Evolutionary conservation across 31 red algal species (phyloP).

Genomic region (Porphyra umbilicalis): DNA sequence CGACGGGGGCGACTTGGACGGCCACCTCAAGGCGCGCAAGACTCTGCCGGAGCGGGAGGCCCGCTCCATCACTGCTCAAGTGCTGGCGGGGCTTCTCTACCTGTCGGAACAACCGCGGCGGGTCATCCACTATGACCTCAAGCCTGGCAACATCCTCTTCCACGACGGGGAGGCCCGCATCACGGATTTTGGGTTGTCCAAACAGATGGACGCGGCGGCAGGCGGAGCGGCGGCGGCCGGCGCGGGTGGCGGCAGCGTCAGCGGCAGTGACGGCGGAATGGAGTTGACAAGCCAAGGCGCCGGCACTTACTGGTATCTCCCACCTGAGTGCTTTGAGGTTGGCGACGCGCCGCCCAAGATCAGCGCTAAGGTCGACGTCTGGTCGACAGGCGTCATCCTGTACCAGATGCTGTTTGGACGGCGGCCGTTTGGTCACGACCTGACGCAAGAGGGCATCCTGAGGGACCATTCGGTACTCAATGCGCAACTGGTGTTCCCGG

Average conservation of each 20-base stretch:
- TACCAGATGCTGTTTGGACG: conserved; percentile 95
- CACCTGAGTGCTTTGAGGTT: conserved; percentile 91
- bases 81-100: conserved; percentile 80
- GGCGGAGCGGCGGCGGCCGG: neutral
- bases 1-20: conserved; percentile 87
- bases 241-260: neutral
- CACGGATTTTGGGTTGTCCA: conserved; percentile 96
- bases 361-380: conserved; percentile 93
- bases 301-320: conserved; percentile 98
- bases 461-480: conserved; percentile 65
- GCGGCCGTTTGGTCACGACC: conserved; percentile 89
- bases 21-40: conserved; percentile 56
- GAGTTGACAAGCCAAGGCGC: conserved; percentile 97
- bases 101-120: conserved; percentile 55
- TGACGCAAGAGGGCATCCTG: conserved; percentile 85
- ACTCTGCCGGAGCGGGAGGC: conserved; percentile 84
- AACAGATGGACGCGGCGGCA: conserved; percentile 45
- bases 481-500: conserved; percentile 74
- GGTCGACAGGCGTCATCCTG: conserved; percentile 87
- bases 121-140: conserved; percentile 99
- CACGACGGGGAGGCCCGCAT: conserved; percentile 91
- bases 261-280: conserved; percentile 45
- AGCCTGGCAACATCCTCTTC: conserved; percentile 96
- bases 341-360: conserved; percentile 37
- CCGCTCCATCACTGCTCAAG: conserved; percentile 74